Percentiles rank a stretch among this genome's conserved stretches.
Evolutionary conservation across 768 basidiomycete genomes (phyloP).

Genomic region (Kwoniella botswanensis): DNA sequence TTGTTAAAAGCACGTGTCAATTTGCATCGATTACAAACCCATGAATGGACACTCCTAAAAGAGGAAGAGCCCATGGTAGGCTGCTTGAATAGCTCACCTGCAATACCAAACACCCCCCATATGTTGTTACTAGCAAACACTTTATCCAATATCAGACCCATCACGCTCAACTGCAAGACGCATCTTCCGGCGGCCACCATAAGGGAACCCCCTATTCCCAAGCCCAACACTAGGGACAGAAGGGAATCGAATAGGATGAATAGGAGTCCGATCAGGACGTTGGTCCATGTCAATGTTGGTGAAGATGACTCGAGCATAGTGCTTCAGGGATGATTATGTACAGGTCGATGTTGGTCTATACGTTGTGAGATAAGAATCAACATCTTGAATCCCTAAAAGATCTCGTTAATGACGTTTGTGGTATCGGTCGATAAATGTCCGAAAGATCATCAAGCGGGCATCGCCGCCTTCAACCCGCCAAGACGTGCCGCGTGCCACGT

Average conservation of each 20-base stretch:
- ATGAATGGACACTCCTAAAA: neutral
- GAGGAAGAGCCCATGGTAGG: neutral
- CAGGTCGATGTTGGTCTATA: no score
- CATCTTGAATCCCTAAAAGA: no score
- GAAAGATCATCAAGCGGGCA: no score
- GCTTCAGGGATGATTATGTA: neutral
- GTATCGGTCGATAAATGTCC: no score
- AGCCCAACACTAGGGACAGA: conserved; percentile 68
- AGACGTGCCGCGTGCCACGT: no score
- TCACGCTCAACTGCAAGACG: conserved; percentile 74
- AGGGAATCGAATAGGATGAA: conserved; percentile 77
- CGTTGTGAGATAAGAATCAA: no score
- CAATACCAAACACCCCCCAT: conserved; percentile 75
- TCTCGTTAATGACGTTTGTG: no score
- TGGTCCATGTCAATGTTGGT: conserved; percentile 66
- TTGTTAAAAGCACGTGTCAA: no score
- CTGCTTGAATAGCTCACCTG: conserved; percentile 62
- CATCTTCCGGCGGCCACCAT: conserved; percentile 75
- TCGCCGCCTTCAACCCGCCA: no score
- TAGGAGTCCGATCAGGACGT: conserved; percentile 73
- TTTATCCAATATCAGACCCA: conserved; percentile 71
- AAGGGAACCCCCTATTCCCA: conserved; percentile 73
- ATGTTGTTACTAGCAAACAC: conserved; percentile 78
- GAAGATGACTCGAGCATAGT: conserved; percentile 9
- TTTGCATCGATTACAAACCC: no score